A percentile compares a stretch with the other conserved stretches of the same genome.
Evolutionary conservation across 2,329 filamentous ascomycete genomes (phyloP).

Genomic region (Colletotrichum siamense): DNA sequence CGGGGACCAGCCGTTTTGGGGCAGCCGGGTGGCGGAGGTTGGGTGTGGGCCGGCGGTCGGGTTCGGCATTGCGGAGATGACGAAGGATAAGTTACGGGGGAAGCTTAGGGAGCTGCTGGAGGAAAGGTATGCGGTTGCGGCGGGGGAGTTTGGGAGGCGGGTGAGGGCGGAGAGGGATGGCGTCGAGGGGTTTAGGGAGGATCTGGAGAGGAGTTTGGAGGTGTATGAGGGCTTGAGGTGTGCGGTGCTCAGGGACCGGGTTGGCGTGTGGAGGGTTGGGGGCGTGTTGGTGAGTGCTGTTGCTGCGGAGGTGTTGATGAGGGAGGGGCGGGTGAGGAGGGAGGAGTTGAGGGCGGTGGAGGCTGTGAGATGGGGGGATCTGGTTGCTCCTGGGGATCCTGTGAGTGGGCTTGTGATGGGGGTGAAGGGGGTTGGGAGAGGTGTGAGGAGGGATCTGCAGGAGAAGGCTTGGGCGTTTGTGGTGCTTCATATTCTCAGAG

Average conservation of each 20-base stretch:
- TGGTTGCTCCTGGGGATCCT: constrained; percentile 16
- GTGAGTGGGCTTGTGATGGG: constrained; percentile 1
- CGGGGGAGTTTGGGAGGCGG: background rate
- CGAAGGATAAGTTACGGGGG: background rate
- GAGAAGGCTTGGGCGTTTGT: background rate
- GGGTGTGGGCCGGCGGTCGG: constrained; percentile 4
- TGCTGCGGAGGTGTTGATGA: constrained; percentile 8
- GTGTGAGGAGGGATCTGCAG: background rate
- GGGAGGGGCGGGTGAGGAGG: background rate
- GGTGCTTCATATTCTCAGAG: constrained; percentile 1
- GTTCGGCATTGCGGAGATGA: background rate
- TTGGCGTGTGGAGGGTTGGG: constrained; percentile 4
- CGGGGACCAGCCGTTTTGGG: constrained; percentile 21
- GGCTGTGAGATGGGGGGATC: constrained; percentile 17
- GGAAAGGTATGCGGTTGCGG: background rate
- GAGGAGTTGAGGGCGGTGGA: background rate
- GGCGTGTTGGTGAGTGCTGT: constrained; percentile 2
- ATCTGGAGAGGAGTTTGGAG: background rate
- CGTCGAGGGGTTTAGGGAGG: constrained; percentile 4
- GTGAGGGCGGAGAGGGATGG: constrained; percentile 3
- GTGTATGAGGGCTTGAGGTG: constrained; percentile 14
- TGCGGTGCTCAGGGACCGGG: background rate
- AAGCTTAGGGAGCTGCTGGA: background rate
- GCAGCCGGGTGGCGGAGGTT: background rate
- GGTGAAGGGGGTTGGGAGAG: background rate